A percentile compares a stretch with the other conserved stretches of the same genome.
Conservation (phyloP, 371 early-diverging fungal genomes). For the Coemansia sp. region DNA sequence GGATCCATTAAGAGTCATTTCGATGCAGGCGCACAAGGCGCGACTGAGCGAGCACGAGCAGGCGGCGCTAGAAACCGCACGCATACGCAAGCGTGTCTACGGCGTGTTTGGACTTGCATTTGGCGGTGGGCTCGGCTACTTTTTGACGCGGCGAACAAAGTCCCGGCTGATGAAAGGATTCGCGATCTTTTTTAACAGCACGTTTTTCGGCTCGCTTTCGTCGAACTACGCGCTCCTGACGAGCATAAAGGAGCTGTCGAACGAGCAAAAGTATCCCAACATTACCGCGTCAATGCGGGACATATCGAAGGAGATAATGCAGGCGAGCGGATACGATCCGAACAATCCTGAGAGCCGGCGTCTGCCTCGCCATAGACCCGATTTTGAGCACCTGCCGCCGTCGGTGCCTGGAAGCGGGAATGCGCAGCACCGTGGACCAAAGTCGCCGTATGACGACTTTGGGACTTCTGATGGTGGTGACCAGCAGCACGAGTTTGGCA, state of each 20-base stretch:
- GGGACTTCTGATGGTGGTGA: background rate
- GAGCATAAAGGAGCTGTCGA: constrained; percentile 5
- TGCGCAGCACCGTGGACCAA: background rate
- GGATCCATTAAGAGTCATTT: constrained; percentile 8
- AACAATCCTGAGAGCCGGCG: constrained; percentile 15
- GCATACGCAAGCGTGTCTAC: background rate
- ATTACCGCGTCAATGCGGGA: constrained; percentile 33
- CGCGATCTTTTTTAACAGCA: constrained; percentile 9
- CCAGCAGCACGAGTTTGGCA: background rate
- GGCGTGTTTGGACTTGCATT: background rate
- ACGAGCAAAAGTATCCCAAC: constrained; percentile 31
- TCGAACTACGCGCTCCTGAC: background rate
- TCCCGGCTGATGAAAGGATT: constrained; percentile 2
- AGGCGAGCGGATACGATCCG: constrained; percentile 32
- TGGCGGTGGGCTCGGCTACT: constrained; percentile 19
- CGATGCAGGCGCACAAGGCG: constrained; percentile 11
- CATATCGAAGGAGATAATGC: constrained; percentile 28
- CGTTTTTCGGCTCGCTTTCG: background rate
- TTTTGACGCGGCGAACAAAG: constrained; percentile 14
- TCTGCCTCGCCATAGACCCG: constrained; percentile 5
- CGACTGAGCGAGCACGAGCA: constrained; percentile 15
- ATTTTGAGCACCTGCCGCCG: constrained; percentile 22
- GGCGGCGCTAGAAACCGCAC: constrained; percentile 11
- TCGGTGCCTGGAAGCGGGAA: constrained; percentile 11
- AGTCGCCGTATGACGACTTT: background rate